Base-by-base conservation (phyloP, 805 yeast species). In the Limtongozyma cylindracea region DNA sequence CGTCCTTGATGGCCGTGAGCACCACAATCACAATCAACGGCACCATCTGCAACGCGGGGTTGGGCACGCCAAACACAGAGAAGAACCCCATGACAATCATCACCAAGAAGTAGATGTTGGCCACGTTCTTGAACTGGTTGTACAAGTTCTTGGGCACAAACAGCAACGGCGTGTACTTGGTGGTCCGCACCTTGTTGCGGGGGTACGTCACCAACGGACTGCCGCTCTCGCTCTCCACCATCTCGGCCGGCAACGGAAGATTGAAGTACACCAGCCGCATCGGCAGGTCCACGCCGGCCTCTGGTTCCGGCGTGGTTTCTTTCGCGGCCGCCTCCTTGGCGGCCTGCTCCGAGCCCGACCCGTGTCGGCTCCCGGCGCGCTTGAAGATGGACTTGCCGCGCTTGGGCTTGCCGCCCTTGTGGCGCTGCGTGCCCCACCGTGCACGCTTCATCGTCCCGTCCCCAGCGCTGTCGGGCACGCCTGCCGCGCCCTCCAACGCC, bases 361-460 rank as follows among this genome's bases (percentile, higher is more conserved):
- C 18, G 10, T 5, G 18, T 17, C n/a, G n/a, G n/a, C n/a, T n/a
- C n/a, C n/a, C n/a, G n/a, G n/a, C n/a, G n/a, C n/a, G n/a, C n/a
- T n/a, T n/a, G n/a, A n/a, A n/a, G n/a, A n/a, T n/a, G n/a, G n/a
- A n/a, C n/a, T n/a, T n/a, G n/a, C n/a, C n/a, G n/a, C n/a, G n/a
- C n/a, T n/a, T n/a, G 12, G 88, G 82, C 21, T 56, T 53, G 6
- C 91, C 91, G 28, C 63, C 57, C 26, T 63, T 62, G 34, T 65
- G 61, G 32, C 92, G 57, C 31, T 72, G 77, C 3, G 95, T 82
- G 26, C 94, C 94, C 92, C 91, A 77, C 45, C 93, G 56, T 32
- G 69, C 61, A 34, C 91, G 57, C 31, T 70, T 65, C 64, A 73
- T 71, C 8, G 15, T 13, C 6, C 6, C 6, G 5, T 13, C 15